These are phyloP conservation scores for Gamsiella multidivaricata DNA, from an alignment of 192 early-diverging fungal genomes.

Conservation along the genomic window DNA sequence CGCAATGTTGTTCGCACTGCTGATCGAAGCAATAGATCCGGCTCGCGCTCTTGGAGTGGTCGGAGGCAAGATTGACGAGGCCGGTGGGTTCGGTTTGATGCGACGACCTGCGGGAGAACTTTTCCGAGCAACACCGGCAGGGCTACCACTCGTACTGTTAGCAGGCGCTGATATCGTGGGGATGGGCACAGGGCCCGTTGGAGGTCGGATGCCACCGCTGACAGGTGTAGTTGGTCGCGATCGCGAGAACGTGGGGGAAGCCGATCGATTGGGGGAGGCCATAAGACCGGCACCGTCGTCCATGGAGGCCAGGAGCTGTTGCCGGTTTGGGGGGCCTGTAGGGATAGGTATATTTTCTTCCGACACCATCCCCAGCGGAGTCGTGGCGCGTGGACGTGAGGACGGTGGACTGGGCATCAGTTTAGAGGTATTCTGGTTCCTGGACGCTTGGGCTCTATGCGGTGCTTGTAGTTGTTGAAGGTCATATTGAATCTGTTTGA, in stretches of 20 bases:
- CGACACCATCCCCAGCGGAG: slow-evolving; percentile 16
- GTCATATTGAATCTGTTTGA: slow-evolving; percentile 18
- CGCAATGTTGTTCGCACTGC: background rate
- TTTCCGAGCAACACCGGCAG: background rate
- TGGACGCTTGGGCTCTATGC: background rate
- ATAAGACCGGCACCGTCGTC: slow-evolving; percentile 10
- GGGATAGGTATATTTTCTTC: slow-evolving; percentile 25
- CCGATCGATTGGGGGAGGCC: slow-evolving; percentile 11
- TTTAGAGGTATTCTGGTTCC: background rate
- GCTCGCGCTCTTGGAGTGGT: slow-evolving; percentile 15
- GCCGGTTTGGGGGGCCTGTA: slow-evolving; percentile 17
- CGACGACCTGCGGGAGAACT: slow-evolving; percentile 13
- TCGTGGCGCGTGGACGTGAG: slow-evolving; percentile 14
- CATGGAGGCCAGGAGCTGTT: slow-evolving; percentile 25
- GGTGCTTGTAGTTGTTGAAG: slow-evolving; percentile 13
- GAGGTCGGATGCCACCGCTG: slow-evolving; percentile 18
- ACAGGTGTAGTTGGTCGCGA: slow-evolving; percentile 34
- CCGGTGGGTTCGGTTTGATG: slow-evolving; percentile 13
- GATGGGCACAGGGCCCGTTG: slow-evolving; percentile 16
- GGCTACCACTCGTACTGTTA: background rate
- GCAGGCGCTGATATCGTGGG: slow-evolving; percentile 16
- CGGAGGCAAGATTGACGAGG: slow-evolving; percentile 13
- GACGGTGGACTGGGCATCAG: background rate
- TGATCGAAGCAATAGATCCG: slow-evolving; percentile 18
- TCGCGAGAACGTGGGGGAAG: background rate